Percentiles rank a stretch among this genome's conserved stretches.
phyloP scores from a whole-genome alignment of 768 basidiomycete genomes.

The Podaxis pistillaris region DNA sequence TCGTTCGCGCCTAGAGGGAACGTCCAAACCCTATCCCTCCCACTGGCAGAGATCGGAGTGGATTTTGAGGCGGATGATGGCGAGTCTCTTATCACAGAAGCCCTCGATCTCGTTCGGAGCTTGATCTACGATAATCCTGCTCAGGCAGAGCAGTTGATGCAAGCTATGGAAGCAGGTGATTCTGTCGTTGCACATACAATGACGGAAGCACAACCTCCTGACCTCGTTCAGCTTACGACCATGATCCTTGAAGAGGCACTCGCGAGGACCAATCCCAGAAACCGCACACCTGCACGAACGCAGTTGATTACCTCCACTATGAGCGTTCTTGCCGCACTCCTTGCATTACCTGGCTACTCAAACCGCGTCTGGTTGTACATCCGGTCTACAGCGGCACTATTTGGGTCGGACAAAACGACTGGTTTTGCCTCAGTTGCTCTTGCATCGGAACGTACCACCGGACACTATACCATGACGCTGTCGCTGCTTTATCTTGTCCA shows the following conservation, averaged over 20 bases:
- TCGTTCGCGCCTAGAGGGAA: conserved; percentile 49
- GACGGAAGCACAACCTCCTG: conserved; percentile 56
- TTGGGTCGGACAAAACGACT: conserved; percentile 57
- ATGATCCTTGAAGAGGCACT: conserved; percentile 82
- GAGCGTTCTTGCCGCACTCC: conserved; percentile 75
- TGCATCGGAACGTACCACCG: conserved; percentile 65
- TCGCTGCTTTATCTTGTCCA: conserved; percentile 76
- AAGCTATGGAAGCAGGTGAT: conserved; percentile 59
- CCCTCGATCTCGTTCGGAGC: conserved; percentile 77
- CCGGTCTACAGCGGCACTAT: conserved; percentile 73
- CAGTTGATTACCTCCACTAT: conserved; percentile 78
- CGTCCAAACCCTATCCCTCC: conserved; percentile 36
- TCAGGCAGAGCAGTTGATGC: conserved; percentile 64
- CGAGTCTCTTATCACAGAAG: conserved; percentile 65
- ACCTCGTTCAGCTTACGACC: conserved; percentile 76
- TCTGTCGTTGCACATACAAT: conserved; percentile 51
- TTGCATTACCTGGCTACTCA: conserved; percentile 73
- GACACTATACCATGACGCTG: conserved; percentile 80
- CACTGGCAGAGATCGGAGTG: conserved; percentile 58
- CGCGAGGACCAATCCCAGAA: conserved; percentile 44
- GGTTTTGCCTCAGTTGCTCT: conserved; percentile 68
- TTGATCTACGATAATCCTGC: conserved; percentile 69
- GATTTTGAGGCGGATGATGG: conserved; percentile 63
- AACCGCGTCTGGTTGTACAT: conserved; percentile 87
- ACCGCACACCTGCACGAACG: conserved; percentile 43